Conservation (phyloP, 306 rosid species). For the Vigna mungo region DNA sequence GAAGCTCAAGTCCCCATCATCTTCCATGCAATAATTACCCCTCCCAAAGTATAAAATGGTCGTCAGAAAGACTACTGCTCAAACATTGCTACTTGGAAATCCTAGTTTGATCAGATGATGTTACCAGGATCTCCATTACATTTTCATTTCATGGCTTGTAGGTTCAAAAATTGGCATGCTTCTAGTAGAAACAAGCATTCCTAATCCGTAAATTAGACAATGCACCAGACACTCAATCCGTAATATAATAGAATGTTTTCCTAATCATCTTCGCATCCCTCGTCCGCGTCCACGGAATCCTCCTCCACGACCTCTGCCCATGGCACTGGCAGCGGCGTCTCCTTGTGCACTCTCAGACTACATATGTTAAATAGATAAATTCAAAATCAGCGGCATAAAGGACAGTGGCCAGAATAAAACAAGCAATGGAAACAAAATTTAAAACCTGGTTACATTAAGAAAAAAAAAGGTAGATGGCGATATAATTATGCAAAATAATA, state of each 20-base stretch:
- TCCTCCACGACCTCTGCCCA: slow-evolving; percentile 98
- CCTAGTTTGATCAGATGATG: slow-evolving; percentile 34
- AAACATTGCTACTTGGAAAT: slow-evolving; percentile 36
- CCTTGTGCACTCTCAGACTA: slow-evolving; percentile 99
- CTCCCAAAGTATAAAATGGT: slow-evolving; percentile 32
- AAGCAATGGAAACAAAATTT: background rate
- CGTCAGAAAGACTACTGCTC: slow-evolving; percentile 28
- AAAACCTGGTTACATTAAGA: background rate
- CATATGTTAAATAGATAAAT: slow-evolving; percentile 37
- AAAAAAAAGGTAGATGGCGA: background rate
- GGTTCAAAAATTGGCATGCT: slow-evolving; percentile 43
- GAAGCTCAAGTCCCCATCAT: slow-evolving; percentile 35
- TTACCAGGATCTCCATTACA: slow-evolving; percentile 34
- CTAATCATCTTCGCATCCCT: slow-evolving; percentile 86
- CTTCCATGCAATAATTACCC: slow-evolving; percentile 26
- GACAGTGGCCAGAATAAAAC: slow-evolving; percentile 14
- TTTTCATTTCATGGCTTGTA: slow-evolving; percentile 27
- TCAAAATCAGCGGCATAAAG: slow-evolving; percentile 14
- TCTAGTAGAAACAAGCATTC: slow-evolving; percentile 34
- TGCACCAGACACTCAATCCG: slow-evolving; percentile 18
- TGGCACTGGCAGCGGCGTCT: slow-evolving; percentile 98
- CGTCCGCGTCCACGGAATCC: slow-evolving; percentile 90
- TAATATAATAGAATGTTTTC: slow-evolving; percentile 7
- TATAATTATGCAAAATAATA: background rate
- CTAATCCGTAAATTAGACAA: background rate